These are phyloP conservation scores for Lumnitzera racemosa DNA, from an alignment of 345 rosid species.

Conservation along the genomic window DNA sequence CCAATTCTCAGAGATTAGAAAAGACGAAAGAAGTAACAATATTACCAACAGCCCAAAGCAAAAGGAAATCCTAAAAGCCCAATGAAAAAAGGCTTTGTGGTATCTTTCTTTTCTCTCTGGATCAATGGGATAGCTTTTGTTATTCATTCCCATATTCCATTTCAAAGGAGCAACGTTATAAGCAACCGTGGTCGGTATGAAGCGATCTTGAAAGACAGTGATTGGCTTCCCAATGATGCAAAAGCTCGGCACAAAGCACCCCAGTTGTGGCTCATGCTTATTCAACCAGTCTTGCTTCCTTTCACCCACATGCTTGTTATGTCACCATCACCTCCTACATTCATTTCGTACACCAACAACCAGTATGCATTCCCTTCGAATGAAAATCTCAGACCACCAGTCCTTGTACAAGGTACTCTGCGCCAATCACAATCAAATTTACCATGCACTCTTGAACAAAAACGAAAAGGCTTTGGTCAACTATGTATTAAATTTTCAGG, in stretches of 20 bases:
- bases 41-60: no score
- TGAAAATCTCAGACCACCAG: slow-evolving; percentile 34
- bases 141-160: slow-evolving; percentile 51
- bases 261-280: slow-evolving; percentile 86
- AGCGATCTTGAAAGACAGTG: slow-evolving; percentile 62
- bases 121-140: no score
- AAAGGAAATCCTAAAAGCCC: no score
- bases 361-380: slow-evolving; percentile 55
- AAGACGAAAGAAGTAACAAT: no score
- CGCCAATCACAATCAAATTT: background rate
- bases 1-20: no score
- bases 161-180: slow-evolving; percentile 59
- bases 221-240: slow-evolving; percentile 57
- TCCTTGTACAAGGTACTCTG: slow-evolving; percentile 44
- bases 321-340: slow-evolving; percentile 76
- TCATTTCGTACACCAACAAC: slow-evolving; percentile 56
- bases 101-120: no score
- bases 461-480: no score
- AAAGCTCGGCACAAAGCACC: slow-evolving; percentile 93
- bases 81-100: no score
- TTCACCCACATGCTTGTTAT: slow-evolving; percentile 44
- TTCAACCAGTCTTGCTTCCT: slow-evolving; percentile 71
- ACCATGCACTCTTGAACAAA: no score
- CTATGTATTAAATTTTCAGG: no score
- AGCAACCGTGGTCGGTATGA: slow-evolving; percentile 52